Evolutionary conservation across 768 basidiomycete species (phyloP).

Genomic region (Termitomyces sp.): DNA sequence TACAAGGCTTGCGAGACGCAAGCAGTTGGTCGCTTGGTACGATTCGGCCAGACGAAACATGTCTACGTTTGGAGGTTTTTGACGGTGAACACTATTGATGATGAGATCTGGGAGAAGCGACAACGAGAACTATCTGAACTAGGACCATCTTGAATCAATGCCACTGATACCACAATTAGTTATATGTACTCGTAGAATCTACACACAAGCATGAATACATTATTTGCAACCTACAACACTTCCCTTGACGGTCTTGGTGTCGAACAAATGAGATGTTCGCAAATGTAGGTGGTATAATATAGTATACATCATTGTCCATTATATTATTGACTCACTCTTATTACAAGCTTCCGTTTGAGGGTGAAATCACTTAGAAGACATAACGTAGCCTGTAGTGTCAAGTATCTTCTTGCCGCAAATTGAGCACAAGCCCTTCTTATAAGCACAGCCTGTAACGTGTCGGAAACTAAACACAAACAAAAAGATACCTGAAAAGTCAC

Average conservation of each 20-base stretch:
- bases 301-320: background rate
- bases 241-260: background rate
- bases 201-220: background rate
- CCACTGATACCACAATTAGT: background rate
- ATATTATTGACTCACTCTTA: slow-evolving; percentile 2
- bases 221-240: background rate
- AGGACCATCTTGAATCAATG: slow-evolving; percentile 6
- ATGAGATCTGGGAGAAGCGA: slow-evolving; percentile 68
- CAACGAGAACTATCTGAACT: slow-evolving; percentile 20
- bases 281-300: background rate
- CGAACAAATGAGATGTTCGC: background rate
- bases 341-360: slow-evolving; percentile 3
- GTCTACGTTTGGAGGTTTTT: slow-evolving; percentile 82
- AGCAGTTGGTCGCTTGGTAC: slow-evolving; percentile 76
- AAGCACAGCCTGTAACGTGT: slow-evolving; percentile 66
- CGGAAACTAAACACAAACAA: slow-evolving; percentile 1
- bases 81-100: slow-evolving; percentile 85
- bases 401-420: slow-evolving; percentile 87
- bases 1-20: slow-evolving; percentile 83
- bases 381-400: slow-evolving; percentile 77
- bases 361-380: slow-evolving; percentile 67
- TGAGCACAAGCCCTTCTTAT: slow-evolving; percentile 80
- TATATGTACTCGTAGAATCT: slow-evolving; percentile 2
- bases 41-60: slow-evolving; percentile 77
- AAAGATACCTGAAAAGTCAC: slow-evolving; percentile 16